Conservation (phyloP, 495 filamentous ascomycete genomes). For the Penicillium canescens region DNA sequence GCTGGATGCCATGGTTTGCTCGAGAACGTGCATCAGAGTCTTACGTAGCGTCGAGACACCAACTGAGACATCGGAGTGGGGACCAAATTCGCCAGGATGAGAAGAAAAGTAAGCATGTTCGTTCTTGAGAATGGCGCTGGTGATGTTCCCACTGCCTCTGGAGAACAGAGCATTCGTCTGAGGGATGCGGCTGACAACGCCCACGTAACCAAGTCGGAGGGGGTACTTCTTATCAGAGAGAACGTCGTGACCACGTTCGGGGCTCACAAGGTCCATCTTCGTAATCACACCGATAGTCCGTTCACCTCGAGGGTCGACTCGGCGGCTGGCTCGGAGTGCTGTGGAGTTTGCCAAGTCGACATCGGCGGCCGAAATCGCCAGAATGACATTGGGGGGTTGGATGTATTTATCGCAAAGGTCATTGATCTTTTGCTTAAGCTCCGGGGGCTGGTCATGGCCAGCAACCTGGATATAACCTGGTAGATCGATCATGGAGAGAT, state of each 20-base stretch:
- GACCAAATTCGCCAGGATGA: constrained; percentile 77
- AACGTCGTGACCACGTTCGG: constrained; percentile 73
- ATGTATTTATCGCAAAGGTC: constrained; percentile 99
- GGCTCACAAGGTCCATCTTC: constrained; percentile 97
- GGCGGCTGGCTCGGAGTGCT: constrained; percentile 82
- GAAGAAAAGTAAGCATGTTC: constrained; percentile 86
- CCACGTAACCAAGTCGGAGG: constrained; percentile 93
- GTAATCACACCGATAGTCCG: constrained; percentile 97
- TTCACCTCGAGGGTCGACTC: constrained; percentile 93
- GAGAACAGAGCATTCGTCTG: constrained; percentile 80
- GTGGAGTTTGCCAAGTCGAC: constrained; percentile 97
- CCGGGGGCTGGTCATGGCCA: constrained; percentile 82
- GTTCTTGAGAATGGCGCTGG: constrained; percentile 79
- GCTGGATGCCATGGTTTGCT: constrained; percentile 93
- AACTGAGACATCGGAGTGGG: constrained; percentile 67
- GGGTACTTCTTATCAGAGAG: constrained; percentile 91
- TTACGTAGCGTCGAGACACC: constrained; percentile 86
- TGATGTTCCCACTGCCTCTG: constrained; percentile 79
- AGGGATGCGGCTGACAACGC: constrained; percentile 82
- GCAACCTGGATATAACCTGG: constrained; percentile 97
- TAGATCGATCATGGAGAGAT: constrained; percentile 94
- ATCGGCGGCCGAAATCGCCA: constrained; percentile 96
- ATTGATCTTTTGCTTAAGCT: constrained; percentile 93
- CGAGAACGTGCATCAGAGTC: constrained; percentile 95
- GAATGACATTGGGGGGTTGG: constrained; percentile 89